Base-by-base conservation (phyloP, 148 eudicot genomes). In the Heliosperma pusillum region DNA sequence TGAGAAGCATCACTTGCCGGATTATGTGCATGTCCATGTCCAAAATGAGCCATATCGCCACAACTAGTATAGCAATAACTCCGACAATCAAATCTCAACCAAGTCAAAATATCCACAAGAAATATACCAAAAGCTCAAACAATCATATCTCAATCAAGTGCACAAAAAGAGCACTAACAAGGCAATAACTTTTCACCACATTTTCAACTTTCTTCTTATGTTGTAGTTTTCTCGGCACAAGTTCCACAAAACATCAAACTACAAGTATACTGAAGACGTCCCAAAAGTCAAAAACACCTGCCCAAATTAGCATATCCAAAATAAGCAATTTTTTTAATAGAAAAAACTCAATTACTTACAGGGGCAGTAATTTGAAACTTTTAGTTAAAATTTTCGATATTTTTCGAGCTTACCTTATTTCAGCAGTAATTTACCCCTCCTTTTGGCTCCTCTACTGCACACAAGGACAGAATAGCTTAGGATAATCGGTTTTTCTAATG, bases 31-130 rank as follows among this genome's bases (percentile, higher is more conserved):
- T 81, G 68, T 11, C 55, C 69, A 73, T 81, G 68, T 11, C 55
- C 57, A 66, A 65, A 74, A 50, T 81, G 73, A 77, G 88, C 88
- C 93, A 89, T 87, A 42, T 59, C 64, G 44, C 52, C 61, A 25
- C 19, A 40, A 27, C 25, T 58, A 42, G n/a, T 33, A 16, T 7
- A 56, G 70, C 29, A 11, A 33, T 21, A 63, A 62, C 27, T 21
- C 59, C 6, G 42, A 36, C 42, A 36, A 22, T 21, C 30, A 8
- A 50, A 57, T 4, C 17, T 36, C 12, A 40, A 68, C 10, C 29
- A 67, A 40, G 24, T 7, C 50, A 25, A 4, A 52, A 66, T 42
- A 30, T 55, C 66, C 44, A 65, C 29, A 64, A 71, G 26, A 45
- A 45, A 36, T 36, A 36, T 57, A 27, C 30, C 42, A 24, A 59